A percentile compares a stretch with the other conserved stretches of the same genome.
Evolutionary conservation across 1,284 basidiomycete genomes (phyloP).

Genomic region (Tilletia caries): DNA sequence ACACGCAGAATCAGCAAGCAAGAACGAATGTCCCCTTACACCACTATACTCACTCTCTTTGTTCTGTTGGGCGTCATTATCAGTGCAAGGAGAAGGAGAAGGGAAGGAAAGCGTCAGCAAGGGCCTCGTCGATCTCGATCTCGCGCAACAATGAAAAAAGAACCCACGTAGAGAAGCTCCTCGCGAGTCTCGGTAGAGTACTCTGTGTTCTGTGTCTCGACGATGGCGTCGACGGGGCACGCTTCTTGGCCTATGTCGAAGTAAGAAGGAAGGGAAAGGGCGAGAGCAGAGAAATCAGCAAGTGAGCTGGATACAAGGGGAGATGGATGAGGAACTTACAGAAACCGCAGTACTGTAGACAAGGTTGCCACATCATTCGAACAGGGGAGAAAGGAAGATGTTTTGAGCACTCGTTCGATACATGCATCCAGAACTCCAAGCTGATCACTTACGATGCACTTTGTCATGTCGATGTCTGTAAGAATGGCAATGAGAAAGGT

Average conservation of each 20-base stretch:
- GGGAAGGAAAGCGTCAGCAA: slow-evolving; percentile 2
- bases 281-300: neutral
- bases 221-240: slow-evolving; percentile 98
- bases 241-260: slow-evolving; percentile 63
- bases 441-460: slow-evolving; percentile 43
- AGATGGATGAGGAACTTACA: slow-evolving; percentile 25
- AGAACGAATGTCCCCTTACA: neutral
- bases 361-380: slow-evolving; percentile 26
- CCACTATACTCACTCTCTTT: slow-evolving; percentile 62
- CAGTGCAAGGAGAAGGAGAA: neutral
- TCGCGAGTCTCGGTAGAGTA: slow-evolving; percentile 97
- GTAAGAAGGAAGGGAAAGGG: neutral
- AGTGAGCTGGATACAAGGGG: too few relatives aligned
- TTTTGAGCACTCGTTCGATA: too few relatives aligned
- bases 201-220: slow-evolving; percentile 68
- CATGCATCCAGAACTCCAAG: slow-evolving; percentile 61
- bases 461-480: slow-evolving; percentile 85
- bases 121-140: neutral
- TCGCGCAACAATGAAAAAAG: neutral
- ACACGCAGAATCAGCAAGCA: neutral
- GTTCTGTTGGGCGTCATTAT: slow-evolving; percentile 59
- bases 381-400: slow-evolving; percentile 61
- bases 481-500: neutral
- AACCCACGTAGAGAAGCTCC: slow-evolving; percentile 77
- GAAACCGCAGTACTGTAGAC: slow-evolving; percentile 48